These are phyloP conservation scores for Ganoderma lingzhi DNA, from an alignment of 1,284 basidiomycete species.

Conservation along the genomic window DNA sequence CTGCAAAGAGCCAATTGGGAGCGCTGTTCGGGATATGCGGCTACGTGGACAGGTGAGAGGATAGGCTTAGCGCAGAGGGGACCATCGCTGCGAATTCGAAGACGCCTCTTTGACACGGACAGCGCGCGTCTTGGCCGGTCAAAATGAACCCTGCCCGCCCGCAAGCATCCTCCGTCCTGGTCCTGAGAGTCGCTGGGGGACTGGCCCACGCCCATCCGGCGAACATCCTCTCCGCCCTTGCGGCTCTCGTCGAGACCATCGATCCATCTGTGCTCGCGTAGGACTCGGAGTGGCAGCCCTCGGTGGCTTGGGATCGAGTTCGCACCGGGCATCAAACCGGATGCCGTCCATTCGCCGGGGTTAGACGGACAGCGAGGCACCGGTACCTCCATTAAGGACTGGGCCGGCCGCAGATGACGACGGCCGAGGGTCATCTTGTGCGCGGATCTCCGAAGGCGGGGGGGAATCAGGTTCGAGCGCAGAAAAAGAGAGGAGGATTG, in stretches of 20 bases:
- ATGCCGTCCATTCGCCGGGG: background rate
- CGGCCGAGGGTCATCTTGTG: background rate
- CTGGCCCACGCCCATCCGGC: background rate
- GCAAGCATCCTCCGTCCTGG: background rate
- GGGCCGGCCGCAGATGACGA: background rate
- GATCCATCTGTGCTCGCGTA: background rate
- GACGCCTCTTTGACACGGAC: slow-evolving; percentile 7
- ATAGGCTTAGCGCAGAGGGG: background rate
- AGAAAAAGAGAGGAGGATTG: background rate
- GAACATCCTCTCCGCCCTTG: background rate
- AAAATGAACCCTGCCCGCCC: background rate
- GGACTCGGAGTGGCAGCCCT: no score
- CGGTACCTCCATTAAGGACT: background rate
- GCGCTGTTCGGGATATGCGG: background rate
- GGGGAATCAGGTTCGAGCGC: background rate
- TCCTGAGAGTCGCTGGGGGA: background rate
- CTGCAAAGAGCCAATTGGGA: background rate
- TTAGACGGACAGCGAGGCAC: background rate
- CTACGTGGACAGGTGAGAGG: background rate
- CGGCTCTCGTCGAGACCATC: background rate
- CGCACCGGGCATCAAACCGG: slow-evolving; percentile 7
- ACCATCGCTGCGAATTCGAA: background rate
- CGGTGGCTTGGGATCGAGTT: background rate
- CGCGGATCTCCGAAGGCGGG: background rate
- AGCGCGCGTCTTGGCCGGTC: background rate